Base-by-base conservation (phyloP, 805 yeast genomes). In the Yamadazyma laniorum region DNA sequence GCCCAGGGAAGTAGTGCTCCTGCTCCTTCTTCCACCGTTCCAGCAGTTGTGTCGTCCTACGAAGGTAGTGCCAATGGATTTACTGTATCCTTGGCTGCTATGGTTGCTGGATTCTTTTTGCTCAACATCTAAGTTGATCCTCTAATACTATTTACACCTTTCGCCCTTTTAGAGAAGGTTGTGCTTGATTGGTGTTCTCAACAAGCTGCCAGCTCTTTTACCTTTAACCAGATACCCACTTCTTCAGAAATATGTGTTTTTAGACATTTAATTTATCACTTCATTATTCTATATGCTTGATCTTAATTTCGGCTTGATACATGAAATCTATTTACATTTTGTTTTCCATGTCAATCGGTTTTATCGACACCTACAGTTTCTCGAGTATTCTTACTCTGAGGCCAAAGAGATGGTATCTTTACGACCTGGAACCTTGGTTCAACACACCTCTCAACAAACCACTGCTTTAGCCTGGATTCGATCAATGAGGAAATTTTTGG, bases 371-470 rank as follows among this genome's bases (percentile, higher is more conserved):
- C n/a, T 15, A 27, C 14, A 12, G 44, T 59, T 28, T 65, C 68
- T 35, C 67, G 49, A 2, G 71, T 65, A 35, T 65, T 66, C 37
- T 64, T 58, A 26, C 64, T 53, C 33, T 70, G 46, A 4, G 95
- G 95, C 96, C 96, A 89, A 55, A 90, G 63, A 33, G 87, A 82
- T 3, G 98, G 99, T 22, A 93, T 61, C 51, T 74, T 75, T 21
- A 93, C 79, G 34, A 87, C 83, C 57, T 90, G 96, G 52, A 83
- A 91, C 49, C 95, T 73, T 1, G 99, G 99, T 48, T 88, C 95
- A 9, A 93, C 93, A 55, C 96, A 88, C 45, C 96, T 71, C 50
- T 91, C 97, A 13, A 82, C 80, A 55, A 93, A 90, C 95, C 96
- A 89, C 39, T 80, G 80, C 45, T 93, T 74, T 27, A 93, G 72